Evolutionary conservation across 2,329 filamentous ascomycete genomes (phyloP).

Genomic region (Cordyceps cateniannulata): DNA sequence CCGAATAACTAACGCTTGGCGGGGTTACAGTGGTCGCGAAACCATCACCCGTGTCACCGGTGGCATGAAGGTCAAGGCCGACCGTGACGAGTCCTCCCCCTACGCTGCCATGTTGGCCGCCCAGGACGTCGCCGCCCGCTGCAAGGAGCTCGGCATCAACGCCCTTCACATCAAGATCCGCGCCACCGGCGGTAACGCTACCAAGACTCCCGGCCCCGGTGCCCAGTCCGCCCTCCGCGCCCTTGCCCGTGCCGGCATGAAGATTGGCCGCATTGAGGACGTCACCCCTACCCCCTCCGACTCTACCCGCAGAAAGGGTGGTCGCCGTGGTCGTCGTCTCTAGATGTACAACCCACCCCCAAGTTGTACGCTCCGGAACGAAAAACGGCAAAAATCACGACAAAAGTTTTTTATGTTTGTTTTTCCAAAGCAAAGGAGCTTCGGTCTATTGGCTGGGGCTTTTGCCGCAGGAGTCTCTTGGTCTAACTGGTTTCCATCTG

Average conservation of each 20-base stretch:
- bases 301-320: slow-evolving; percentile 99
- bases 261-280: slow-evolving; percentile 99
- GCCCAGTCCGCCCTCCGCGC: slow-evolving; percentile 98
- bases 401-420: neutral
- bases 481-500: slow-evolving; percentile 45
- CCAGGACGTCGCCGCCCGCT: slow-evolving; percentile 90
- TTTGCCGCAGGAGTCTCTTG: slow-evolving; percentile 28
- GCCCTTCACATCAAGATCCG: slow-evolving; percentile 99
- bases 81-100: slow-evolving; percentile 98
- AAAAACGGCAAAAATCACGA: neutral
- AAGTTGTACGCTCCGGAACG: slow-evolving; percentile 5
- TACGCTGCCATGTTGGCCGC: slow-evolving; percentile 99
- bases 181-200: slow-evolving; percentile 98
- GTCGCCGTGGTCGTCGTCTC: slow-evolving; percentile 99
- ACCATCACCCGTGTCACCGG: slow-evolving; percentile 99
- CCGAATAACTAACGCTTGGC: slow-evolving; percentile 22
- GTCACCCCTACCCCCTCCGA: slow-evolving; percentile 98
- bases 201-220: slow-evolving; percentile 99
- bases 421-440: neutral
- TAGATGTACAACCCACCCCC: slow-evolving; percentile 33
- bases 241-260: slow-evolving; percentile 98
- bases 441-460: slow-evolving; percentile 11
- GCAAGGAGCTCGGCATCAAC: slow-evolving; percentile 68
- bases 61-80: slow-evolving; percentile 99
- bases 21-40: slow-evolving; percentile 78